These are phyloP conservation scores for Canavalia gladiata DNA, from an alignment of 306 rosid species.

Conservation along the genomic window DNA sequence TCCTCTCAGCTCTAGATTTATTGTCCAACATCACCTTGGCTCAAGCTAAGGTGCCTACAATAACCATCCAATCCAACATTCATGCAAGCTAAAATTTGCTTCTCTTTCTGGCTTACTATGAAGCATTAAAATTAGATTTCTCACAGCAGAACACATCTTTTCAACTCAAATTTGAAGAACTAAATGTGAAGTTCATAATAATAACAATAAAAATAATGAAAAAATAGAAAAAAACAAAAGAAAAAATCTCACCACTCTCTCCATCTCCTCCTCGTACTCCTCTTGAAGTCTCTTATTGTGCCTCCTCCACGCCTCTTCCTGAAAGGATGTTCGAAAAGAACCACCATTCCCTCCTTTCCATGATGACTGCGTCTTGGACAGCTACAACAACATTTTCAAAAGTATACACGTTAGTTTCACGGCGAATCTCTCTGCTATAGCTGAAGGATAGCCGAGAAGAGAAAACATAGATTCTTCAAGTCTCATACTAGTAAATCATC, in stretches of 20 bases:
- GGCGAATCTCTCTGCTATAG: not conserved
- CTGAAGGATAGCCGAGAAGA: not conserved
- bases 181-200: not conserved
- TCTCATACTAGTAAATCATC: conserved; percentile 21
- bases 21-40: not conserved
- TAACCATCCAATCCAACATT: conserved; percentile 24
- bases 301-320: conserved; percentile 92
- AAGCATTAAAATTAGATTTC: conserved; percentile 40
- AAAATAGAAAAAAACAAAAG: not conserved
- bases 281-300: conserved; percentile 88
- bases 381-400: conserved; percentile 61
- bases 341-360: conserved; percentile 66
- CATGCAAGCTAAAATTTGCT: conserved; percentile 26
- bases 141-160: not conserved
- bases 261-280: conserved; percentile 98
- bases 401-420: conserved; percentile 53
- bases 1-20: conserved; percentile 12
- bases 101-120: not conserved
- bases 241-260: conserved; percentile 81
- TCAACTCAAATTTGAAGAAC: conserved; percentile 28
- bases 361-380: conserved; percentile 67
- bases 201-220: not conserved
- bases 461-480: conserved; percentile 30
- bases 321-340: conserved; percentile 74
- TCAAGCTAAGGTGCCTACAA: conserved; percentile 29